A percentile compares a stretch with the other conserved stretches of the same genome.
phyloP scores from a whole-genome alignment of 257 asterid genomes.

The Plectranthus barbatus region DNA sequence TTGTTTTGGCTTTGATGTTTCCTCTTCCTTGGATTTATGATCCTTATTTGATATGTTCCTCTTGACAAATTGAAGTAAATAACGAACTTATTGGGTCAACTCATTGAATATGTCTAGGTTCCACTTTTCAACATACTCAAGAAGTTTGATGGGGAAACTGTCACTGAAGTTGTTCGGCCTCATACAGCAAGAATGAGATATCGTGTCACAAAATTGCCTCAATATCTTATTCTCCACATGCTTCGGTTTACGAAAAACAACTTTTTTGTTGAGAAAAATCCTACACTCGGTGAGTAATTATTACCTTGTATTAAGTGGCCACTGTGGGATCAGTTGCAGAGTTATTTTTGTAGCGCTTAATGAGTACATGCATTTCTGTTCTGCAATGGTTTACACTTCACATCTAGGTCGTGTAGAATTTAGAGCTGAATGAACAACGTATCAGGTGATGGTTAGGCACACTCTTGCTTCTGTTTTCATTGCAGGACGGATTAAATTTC shows the following conservation, averaged over 20 bases:
- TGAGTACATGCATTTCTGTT: no score
- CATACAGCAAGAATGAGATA: constrained; percentile 89
- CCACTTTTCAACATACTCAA: constrained; percentile 93
- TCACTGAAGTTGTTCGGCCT: constrained; percentile 91
- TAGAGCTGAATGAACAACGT: no score
- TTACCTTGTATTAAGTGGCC: neutral
- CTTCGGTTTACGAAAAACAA: constrained; percentile 90
- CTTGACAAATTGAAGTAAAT: neutral
- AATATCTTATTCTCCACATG: constrained; percentile 76
- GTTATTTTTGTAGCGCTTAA: no score
- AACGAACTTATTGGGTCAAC: neutral
- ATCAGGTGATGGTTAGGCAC: no score
- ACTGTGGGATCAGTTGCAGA: no score
- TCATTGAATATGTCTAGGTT: constrained; percentile 42
- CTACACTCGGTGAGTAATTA: constrained; percentile 76
- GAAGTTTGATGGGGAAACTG: constrained; percentile 90
- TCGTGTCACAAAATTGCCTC: constrained; percentile 79
- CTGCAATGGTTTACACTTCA: no score
- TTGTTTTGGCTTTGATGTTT: constrained; percentile 2
- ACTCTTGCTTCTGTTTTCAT: no score
- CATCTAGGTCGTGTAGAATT: no score
- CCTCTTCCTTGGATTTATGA: constrained; percentile 5
- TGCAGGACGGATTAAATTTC: no score
- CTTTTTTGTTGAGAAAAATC: constrained; percentile 92
- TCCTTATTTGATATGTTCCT: constrained; percentile 1